Evolutionary conservation across 495 filamentous ascomycete genomes (phyloP).

Genomic region (Penicillium coprophilum): DNA sequence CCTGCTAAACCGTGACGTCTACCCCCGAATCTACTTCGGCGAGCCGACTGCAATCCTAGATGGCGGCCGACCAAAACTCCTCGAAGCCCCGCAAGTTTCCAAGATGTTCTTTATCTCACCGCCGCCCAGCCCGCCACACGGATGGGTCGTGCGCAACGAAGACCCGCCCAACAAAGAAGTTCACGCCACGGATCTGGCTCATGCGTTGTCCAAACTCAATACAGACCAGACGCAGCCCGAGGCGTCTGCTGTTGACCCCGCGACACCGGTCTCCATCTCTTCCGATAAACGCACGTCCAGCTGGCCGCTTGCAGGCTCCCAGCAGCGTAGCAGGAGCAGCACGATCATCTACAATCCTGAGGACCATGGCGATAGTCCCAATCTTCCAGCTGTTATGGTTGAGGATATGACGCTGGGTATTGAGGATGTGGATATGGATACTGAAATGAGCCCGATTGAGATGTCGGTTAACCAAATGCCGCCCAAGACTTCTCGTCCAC

Average conservation of each 20-base stretch:
- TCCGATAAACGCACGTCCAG: conserved; percentile 42
- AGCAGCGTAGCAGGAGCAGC: conserved; percentile 57
- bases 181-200: conserved; percentile 83
- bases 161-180: conserved; percentile 92
- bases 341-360: conserved; percentile 75
- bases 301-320: conserved; percentile 36
- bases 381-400: conserved; percentile 84
- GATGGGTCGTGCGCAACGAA: conserved; percentile 88
- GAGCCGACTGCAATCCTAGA: conserved; percentile 66
- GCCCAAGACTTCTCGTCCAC: conserved; percentile 78
- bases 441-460: conserved; percentile 41
- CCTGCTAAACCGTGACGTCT: conserved; percentile 60
- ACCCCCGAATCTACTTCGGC: conserved; percentile 86
- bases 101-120: conserved; percentile 98
- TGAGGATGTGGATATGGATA: conserved; percentile 34
- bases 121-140: conserved; percentile 85
- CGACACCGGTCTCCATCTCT: conserved; percentile 37
- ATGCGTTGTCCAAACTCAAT: conserved; percentile 69
- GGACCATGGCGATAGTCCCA: conserved; percentile 71
- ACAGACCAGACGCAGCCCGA: conserved; percentile 34
- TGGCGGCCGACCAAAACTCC: conserved; percentile 50
- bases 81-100: conserved; percentile 77
- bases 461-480: conserved; percentile 55
- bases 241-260: conserved; percentile 25
- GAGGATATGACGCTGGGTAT: conserved; percentile 76